Evolutionary conservation across 2,329 filamentous ascomycete species (phyloP), one percentile per base, ranked within the genome.

Genomic region (Drechslerella stenobrocha): DNA sequence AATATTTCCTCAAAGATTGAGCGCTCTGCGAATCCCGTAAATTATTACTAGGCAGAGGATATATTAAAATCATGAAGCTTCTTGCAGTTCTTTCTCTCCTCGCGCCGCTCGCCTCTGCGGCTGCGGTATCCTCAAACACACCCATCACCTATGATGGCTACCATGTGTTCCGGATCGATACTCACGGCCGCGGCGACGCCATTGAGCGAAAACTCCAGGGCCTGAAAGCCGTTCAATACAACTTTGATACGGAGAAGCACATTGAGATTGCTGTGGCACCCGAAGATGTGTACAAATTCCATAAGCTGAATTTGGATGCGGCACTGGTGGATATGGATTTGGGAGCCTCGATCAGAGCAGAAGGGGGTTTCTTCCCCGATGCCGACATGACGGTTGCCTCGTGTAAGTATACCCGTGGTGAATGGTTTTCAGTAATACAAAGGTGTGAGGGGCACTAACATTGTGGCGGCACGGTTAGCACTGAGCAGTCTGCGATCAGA

Each of bases 111-210:
- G 60, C 47, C 28, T 52, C 60, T 40, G 60, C 60, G 13, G 60
- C 52, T 6, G 60, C 51, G 28, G 32, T 61, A 22, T 18, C 37
- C 15, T n/a, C 52, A 6, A 40, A 58, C n/a, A 47, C 67, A 32
- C 67, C 44, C 26, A 55, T 70, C 30, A 73, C 73, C 9, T 76
- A 75, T 44, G 71, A 74, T 28, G 76, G 76, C 22, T 75, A 75
- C 61, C 78, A 76, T 35, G 76, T 79, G 18, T 78, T 80, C 63
- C 75, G 79, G 9, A 74, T 81, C 64, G 77, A 78, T 71, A 80
- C 78, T 28, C 76, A 79, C 70, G 77, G 77, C 69, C 76, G 77
- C 22, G 71, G 76, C 5, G 75, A 71, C 15, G 73, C 72, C 7
- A 71, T 80, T 52, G 77, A 76, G 67, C 70, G 72, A 3, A 26